Percentiles rank a stretch among this genome's conserved stretches.
Evolutionary conservation across 306 rosid genomes (phyloP).

Genomic region (Comarum palustre): DNA sequence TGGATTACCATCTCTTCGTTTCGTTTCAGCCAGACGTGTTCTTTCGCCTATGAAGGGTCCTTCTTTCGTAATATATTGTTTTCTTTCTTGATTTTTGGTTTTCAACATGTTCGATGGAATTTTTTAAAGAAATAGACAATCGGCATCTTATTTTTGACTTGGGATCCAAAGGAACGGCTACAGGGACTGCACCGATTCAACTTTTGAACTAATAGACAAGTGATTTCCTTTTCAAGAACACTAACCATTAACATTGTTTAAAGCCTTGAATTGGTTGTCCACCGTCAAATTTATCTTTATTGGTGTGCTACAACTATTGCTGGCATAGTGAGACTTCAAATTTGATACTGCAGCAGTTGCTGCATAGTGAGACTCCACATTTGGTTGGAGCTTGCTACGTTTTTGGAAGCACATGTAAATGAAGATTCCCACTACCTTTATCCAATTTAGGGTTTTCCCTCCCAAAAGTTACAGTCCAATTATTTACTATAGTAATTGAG

Average conservation of each 20-base stretch:
- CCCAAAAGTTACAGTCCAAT: no score
- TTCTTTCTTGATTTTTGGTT: background rate
- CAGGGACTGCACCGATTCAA: background rate
- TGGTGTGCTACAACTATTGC: constrained; percentile 7
- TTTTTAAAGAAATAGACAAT: background rate
- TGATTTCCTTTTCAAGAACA: background rate
- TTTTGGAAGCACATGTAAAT: background rate
- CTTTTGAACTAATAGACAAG: background rate
- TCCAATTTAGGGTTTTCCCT: no score
- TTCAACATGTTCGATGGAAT: background rate
- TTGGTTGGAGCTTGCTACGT: background rate
- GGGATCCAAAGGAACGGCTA: background rate
- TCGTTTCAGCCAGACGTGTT: background rate
- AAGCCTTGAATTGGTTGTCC: background rate
- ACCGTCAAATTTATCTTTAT: background rate
- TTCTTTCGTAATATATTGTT: background rate
- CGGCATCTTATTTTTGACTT: background rate
- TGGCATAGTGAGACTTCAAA: background rate
- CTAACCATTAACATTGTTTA: background rate
- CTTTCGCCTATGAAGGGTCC: background rate
- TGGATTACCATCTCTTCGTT: background rate
- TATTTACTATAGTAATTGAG: background rate
- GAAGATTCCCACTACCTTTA: background rate
- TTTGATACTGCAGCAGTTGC: background rate
- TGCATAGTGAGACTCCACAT: background rate